phyloP scores from a whole-genome alignment of 1,284 basidiomycete genomes.

The Volvariella surrecta region DNA sequence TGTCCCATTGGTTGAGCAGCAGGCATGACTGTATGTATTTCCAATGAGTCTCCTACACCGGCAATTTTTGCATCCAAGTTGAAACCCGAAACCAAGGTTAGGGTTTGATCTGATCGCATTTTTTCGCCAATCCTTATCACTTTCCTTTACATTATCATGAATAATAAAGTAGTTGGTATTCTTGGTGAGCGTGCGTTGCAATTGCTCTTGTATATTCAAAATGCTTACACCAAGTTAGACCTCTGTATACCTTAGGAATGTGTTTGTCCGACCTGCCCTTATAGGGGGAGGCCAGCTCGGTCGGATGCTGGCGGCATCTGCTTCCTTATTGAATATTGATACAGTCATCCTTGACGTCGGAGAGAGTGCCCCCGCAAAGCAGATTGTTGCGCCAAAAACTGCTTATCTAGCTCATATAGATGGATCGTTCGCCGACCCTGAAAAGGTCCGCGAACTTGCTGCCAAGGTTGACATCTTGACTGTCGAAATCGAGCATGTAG shows the following conservation, averaged over 20 bases:
- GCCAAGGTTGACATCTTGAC: conserved; percentile 84
- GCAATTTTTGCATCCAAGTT: conserved; percentile 6
- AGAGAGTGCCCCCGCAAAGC: conserved; percentile 81
- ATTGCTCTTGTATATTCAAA: not conserved
- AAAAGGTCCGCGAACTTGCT: conserved; percentile 79
- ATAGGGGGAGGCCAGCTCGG: conserved; percentile 95
- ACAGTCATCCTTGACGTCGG: conserved; percentile 88
- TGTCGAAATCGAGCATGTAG: conserved; percentile 97
- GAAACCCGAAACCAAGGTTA: conserved; percentile 7
- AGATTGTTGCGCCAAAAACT: conserved; percentile 57
- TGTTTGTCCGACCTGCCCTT: conserved; percentile 3
- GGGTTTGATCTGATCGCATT: conserved; percentile 4
- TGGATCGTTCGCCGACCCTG: conserved; percentile 82
- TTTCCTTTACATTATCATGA: conserved; percentile 25
- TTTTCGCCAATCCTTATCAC: conserved; percentile 1
- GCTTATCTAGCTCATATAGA: conserved; percentile 65
- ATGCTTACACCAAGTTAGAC: not conserved
- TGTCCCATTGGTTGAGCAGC: no score
- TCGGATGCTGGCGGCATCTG: conserved; percentile 93
- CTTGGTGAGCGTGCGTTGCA: conserved; percentile 51
- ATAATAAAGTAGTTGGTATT: conserved; percentile 49
- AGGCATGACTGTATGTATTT: no score
- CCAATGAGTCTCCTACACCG: not conserved
- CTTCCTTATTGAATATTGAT: conserved; percentile 81
- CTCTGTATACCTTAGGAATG: not conserved